phyloP scores from a whole-genome alignment of 176 grass and related monocot genomes.

The Aegilops bicornis region DNA sequence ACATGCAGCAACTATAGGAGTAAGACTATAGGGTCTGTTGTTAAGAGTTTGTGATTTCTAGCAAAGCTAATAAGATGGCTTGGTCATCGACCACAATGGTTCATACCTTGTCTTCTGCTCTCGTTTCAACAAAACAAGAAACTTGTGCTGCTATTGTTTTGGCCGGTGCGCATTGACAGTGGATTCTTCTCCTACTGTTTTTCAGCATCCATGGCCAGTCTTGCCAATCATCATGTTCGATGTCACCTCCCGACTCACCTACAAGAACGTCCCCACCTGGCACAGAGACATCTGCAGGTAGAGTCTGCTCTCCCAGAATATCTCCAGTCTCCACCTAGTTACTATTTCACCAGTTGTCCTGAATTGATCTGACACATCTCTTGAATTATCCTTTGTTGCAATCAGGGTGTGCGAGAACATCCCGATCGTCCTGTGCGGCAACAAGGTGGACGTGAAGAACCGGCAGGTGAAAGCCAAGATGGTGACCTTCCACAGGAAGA shows the following conservation, averaged over 20 bases:
- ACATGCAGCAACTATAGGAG: not conserved
- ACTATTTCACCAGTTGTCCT: not conserved
- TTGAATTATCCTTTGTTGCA: not conserved
- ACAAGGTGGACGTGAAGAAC: conserved; percentile 86
- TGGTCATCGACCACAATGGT: not conserved
- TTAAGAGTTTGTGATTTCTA: not conserved
- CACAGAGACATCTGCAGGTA: conserved; percentile 74
- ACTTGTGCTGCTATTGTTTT: not conserved
- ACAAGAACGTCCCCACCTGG: conserved; percentile 78
- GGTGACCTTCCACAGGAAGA: conserved; percentile 82
- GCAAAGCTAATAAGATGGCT: not conserved
- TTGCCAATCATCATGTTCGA: conserved; percentile 82
- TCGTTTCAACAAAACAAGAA: too few relatives aligned
- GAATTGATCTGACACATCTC: not conserved
- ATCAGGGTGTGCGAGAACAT: conserved; percentile 71
- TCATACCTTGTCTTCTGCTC: not conserved
- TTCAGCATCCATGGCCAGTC: conserved; percentile 71
- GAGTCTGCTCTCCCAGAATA: not conserved
- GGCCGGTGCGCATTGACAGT: not conserved
- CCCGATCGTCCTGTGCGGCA: conserved; percentile 63
- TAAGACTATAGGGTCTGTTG: not conserved
- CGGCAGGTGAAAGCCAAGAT: conserved; percentile 72
- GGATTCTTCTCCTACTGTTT: not conserved
- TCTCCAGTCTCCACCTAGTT: not conserved
- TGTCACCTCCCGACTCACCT: conserved; percentile 62